Evolutionary conservation across 2,329 filamentous ascomycete genomes (phyloP).

Genomic region (Xenosphaeropsis pyriputrescens): DNA sequence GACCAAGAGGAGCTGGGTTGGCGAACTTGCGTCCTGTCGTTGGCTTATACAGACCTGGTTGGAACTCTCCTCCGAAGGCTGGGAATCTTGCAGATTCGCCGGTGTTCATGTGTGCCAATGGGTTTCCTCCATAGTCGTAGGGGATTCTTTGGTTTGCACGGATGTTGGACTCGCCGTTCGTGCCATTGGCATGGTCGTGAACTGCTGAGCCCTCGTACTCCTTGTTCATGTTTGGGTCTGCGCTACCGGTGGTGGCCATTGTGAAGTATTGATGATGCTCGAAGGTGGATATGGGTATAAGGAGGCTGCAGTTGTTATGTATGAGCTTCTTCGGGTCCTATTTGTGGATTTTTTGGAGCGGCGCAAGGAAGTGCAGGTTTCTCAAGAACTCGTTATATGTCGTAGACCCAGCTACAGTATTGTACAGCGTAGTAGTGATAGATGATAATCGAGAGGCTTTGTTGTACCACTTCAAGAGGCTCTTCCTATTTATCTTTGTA

Average conservation of each 20-base stretch:
- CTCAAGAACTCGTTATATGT: too few species aligned
- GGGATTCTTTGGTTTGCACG: background rate
- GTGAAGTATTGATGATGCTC: constrained; percentile 1
- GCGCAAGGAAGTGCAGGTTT: too few species aligned
- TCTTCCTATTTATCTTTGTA: too few species aligned
- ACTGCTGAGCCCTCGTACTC: constrained; percentile 6
- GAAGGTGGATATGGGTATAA: too few species aligned
- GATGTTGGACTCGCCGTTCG: constrained; percentile 1
- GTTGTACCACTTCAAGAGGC: too few species aligned
- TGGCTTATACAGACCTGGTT: constrained; percentile 40
- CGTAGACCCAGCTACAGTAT: too few species aligned
- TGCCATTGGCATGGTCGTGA: constrained; percentile 8
- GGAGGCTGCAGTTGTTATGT: too few species aligned
- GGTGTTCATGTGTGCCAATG: constrained; percentile 32
- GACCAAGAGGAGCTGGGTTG: constrained; percentile 44
- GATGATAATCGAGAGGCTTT: too few species aligned
- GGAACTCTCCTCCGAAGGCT: constrained; percentile 43
- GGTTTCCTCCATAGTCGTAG: constrained; percentile 21
- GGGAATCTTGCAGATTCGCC: constrained; percentile 25
- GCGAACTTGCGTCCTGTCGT: constrained; percentile 36
- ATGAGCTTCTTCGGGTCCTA: too few species aligned
- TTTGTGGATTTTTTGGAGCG: too few species aligned
- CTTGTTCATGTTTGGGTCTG: constrained; percentile 8
- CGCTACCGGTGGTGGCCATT: constrained; percentile 11
- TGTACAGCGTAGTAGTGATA: too few species aligned